phyloP scores from a whole-genome alignment of 768 basidiomycete species.

The Tulasnella sp. region DNA sequence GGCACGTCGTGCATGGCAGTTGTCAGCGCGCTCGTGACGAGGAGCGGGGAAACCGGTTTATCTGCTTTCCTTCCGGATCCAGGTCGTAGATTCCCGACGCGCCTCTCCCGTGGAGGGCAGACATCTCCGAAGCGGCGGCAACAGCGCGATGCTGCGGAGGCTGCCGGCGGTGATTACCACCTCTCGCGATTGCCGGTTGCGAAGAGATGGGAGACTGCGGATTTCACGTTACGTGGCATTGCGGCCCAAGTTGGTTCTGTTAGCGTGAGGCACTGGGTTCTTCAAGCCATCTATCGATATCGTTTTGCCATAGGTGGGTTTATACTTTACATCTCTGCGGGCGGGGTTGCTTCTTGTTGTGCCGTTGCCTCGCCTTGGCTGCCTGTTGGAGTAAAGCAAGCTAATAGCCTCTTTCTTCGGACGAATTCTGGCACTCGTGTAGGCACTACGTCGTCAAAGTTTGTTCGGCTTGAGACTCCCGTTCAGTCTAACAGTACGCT shows the following conservation, averaged over 20 bases:
- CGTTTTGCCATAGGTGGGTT: slow-evolving; percentile 31
- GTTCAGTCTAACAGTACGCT: slow-evolving; percentile 1
- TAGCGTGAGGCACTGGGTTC: slow-evolving; percentile 24
- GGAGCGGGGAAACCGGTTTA: slow-evolving; percentile 34
- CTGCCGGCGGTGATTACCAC: background rate
- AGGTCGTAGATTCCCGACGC: slow-evolving; percentile 18
- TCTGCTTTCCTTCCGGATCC: slow-evolving; percentile 35
- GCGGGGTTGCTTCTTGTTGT: background rate
- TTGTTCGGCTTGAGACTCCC: slow-evolving; percentile 26
- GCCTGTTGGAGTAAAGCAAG: background rate
- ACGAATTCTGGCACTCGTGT: slow-evolving; percentile 3
- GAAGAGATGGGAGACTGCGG: slow-evolving; percentile 30
- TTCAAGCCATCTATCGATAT: slow-evolving; percentile 29
- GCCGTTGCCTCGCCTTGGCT: background rate
- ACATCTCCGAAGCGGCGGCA: background rate
- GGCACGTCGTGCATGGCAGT: slow-evolving; percentile 21
- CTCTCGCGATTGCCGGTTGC: slow-evolving; percentile 32
- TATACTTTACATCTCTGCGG: background rate
- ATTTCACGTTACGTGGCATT: slow-evolving; percentile 30
- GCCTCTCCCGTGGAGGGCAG: background rate
- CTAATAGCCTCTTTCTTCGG: slow-evolving; percentile 3
- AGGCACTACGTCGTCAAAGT: slow-evolving; percentile 24
- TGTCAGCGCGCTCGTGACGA: slow-evolving; percentile 33
- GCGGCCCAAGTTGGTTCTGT: background rate
- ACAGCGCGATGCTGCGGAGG: background rate